A percentile compares a stretch with the other conserved stretches of the same genome.
Conservation (phyloP, 179 eudicot species). For the Beta macrorhiza region DNA sequence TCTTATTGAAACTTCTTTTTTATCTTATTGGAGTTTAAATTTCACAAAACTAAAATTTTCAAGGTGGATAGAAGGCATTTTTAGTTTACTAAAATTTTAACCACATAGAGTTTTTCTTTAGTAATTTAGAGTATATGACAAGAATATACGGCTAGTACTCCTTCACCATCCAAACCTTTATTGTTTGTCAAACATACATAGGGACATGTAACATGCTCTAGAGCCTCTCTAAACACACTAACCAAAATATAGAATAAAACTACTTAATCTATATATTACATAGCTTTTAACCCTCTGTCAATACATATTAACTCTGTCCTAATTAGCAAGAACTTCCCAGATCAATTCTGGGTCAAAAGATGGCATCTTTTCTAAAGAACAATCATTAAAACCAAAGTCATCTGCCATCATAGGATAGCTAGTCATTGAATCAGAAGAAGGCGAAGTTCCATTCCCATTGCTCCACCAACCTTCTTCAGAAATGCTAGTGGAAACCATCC, state of each 20-base stretch:
- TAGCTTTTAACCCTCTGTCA: constrained; percentile 5
- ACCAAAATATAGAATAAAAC: constrained; percentile 12
- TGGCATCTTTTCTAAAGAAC: constrained; percentile 61
- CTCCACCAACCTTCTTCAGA: constrained; percentile 57
- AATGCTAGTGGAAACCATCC: constrained; percentile 38
- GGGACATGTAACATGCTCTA: constrained; percentile 7
- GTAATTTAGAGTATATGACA: background rate
- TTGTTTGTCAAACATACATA: constrained; percentile 10
- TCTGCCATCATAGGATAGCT: constrained; percentile 30
- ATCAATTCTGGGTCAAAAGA: constrained; percentile 82
- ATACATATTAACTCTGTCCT: constrained; percentile 17
- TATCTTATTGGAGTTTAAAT: too few relatives aligned
- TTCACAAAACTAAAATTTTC: too few relatives aligned
- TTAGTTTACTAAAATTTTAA: too few relatives aligned
- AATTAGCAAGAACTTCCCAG: constrained; percentile 80
- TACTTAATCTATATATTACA: constrained; percentile 7
- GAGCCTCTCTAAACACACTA: constrained; percentile 2
- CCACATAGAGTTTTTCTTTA: background rate
- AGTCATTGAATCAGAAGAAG: constrained; percentile 36
- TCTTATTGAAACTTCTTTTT: too few relatives aligned
- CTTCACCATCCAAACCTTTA: constrained; percentile 2
- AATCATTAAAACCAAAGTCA: constrained; percentile 46
- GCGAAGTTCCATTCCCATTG: constrained; percentile 36
- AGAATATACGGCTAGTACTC: constrained; percentile 11
- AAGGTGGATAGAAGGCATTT: too few relatives aligned